Base-by-base conservation (phyloP, 768 basidiomycete species). In the Gloeostereum incarnatum region DNA sequence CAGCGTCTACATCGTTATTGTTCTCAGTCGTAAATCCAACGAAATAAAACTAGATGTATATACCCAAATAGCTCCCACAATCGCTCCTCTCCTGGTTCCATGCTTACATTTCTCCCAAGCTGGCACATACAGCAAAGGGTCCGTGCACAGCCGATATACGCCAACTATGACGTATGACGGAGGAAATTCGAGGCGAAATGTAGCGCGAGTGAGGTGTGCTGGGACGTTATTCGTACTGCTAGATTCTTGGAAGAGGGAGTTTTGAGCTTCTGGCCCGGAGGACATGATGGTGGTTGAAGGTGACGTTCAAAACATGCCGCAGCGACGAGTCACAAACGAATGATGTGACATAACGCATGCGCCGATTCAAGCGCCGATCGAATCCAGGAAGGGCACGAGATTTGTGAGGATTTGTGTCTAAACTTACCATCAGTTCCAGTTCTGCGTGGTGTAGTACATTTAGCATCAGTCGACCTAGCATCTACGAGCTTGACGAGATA, bases 71-170 rank as follows among this genome's bases (percentile, higher is more conserved):
- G 69, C 52, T 0, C 82, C 90, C 27, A 88, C 81, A 11, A 72
- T 57, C 0, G 72, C 61, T 0, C 92, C 91, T 14, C 90, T 63
- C 33, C 68, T 52, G 1, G 74, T 72, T 0, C 84, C 92, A 57
- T 93, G 81, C 45, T 68, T 73, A 53, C 89, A 86, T 60, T 89
- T 92, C 51, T 83, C 62, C 87, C 91, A 89, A 6, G 83, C 78
- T 3, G 90, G 88, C 18, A 65, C 60, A 43, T 75, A 79, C 23
- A 94, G 61, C 10, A 59, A 59, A 26, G 71, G 65, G 55, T 93
- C 90, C 0, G 83, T 88, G 49, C 77, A 69, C 5, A 96, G 63
- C 20, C 91, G 66, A 57, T 93, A 94, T 13, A 79, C 71, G 0
- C 91, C 91, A 0, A 96, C 89, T 3, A 88, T 57, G 32, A 81